These are phyloP conservation scores for Trametes cubensis DNA, from an alignment of 768 basidiomycete species.

Conservation along the genomic window DNA sequence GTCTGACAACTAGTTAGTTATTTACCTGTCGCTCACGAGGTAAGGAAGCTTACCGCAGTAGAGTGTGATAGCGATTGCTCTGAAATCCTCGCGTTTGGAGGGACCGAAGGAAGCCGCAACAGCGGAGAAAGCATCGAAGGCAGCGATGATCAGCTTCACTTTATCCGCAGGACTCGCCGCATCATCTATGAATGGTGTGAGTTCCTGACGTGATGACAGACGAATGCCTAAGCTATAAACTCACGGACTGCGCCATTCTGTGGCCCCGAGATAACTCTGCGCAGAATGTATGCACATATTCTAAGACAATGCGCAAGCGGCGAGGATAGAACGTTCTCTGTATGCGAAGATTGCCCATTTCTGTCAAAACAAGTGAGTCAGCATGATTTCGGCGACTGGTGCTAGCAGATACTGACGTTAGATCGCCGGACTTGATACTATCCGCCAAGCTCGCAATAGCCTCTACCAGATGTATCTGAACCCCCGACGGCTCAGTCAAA, in stretches of 20 bases:
- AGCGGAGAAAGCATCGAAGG: conserved; percentile 62
- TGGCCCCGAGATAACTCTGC: conserved; percentile 64
- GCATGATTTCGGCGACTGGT: background rate
- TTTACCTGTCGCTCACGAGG: background rate
- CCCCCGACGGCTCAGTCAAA: conserved; percentile 75
- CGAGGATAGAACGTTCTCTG: conserved; percentile 22
- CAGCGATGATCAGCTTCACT: conserved; percentile 62
- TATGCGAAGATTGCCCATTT: conserved; percentile 12
- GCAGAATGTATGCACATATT: conserved; percentile 80
- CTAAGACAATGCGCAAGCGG: conserved; percentile 65
- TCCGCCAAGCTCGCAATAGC: conserved; percentile 47
- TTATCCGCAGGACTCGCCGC: conserved; percentile 51
- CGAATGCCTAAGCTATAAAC: conserved; percentile 6
- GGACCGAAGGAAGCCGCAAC: conserved; percentile 61
- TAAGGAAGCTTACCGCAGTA: conserved; percentile 63
- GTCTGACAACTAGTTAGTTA: conserved; percentile 44
- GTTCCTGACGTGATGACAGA: background rate
- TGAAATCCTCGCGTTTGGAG: conserved; percentile 69
- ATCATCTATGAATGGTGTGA: conserved; percentile 43
- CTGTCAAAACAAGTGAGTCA: background rate
- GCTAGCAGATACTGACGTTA: background rate
- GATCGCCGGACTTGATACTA: conserved; percentile 19
- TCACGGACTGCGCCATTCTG: conserved; percentile 57
- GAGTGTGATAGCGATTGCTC: conserved; percentile 75
- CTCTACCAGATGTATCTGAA: conserved; percentile 74